These are phyloP conservation scores for Cornus suecica DNA, from an alignment of 148 eudicot genomes.

Conservation along the genomic window DNA sequence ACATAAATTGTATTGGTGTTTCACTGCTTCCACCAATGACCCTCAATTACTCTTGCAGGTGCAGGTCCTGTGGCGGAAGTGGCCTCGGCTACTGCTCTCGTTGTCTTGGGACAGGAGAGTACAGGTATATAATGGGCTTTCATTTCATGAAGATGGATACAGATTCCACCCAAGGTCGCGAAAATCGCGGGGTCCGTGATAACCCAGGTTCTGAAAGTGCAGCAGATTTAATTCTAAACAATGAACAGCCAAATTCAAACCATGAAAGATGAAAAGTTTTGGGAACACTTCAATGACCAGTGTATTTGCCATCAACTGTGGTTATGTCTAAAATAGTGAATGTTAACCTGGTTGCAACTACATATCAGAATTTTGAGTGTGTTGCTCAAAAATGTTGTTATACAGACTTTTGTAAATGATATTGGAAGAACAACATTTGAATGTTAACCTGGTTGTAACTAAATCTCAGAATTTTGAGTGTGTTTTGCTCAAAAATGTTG, in stretches of 20 bases:
- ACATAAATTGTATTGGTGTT: background rate
- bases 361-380: background rate
- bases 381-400: background rate
- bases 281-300: background rate
- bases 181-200: conserved; percentile 15
- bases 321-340: background rate
- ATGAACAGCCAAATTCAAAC: conserved; percentile 15
- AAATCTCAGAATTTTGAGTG: background rate
- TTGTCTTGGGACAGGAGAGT: conserved; percentile 86
- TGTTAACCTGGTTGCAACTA: background rate
- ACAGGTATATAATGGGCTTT: conserved; percentile 71
- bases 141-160: conserved; percentile 63
- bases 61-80: conserved; percentile 83
- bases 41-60: conserved; percentile 39
- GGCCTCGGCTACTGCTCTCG: conserved; percentile 76
- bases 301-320: background rate
- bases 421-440: background rate
- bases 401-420: background rate
- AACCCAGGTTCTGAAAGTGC: conserved; percentile 27
- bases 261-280: background rate
- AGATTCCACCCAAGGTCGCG: conserved; percentile 11
- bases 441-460: background rate
- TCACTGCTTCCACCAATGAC: background rate
- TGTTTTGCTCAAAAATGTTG: background rate
- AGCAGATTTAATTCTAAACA: conserved; percentile 40